These are phyloP conservation scores for Erythrobasidium hasegawianum DNA, from an alignment of 1,284 basidiomycete species.

Conservation along the genomic window DNA sequence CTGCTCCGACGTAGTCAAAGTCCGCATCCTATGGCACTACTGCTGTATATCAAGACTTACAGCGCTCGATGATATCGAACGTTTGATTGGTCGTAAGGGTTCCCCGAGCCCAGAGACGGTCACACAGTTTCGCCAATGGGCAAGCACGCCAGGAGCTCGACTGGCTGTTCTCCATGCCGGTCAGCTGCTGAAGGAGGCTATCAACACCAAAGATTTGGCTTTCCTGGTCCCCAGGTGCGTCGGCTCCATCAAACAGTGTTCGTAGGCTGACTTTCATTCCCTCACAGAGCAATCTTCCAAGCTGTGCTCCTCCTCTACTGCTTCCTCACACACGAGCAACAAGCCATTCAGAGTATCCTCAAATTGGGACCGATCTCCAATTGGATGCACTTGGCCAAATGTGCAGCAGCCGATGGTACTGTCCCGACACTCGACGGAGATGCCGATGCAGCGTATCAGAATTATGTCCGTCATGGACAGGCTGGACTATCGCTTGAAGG, in stretches of 20 bases:
- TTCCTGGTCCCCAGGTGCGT: conserved; percentile 18
- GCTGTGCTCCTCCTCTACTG: conserved; percentile 11
- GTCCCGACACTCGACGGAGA: too few species aligned
- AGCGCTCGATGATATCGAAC: conserved; percentile 11
- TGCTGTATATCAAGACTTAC: conserved; percentile 13
- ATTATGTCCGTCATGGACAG: too few species aligned
- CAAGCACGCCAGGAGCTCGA: conserved; percentile 9
- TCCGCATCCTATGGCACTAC: conserved; percentile 23
- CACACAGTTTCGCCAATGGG: conserved; percentile 5
- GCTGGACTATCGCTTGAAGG: neutral
- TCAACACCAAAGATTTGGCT: conserved; percentile 11
- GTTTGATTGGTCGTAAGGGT: conserved; percentile 10
- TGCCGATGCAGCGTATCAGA: too few species aligned
- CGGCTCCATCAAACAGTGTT: too few species aligned
- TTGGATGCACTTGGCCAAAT: conserved; percentile 9
- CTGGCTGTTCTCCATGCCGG: conserved; percentile 13
- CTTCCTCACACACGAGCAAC: conserved; percentile 7
- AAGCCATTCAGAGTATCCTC: neutral
- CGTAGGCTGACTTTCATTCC: too few species aligned
- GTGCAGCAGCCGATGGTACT: too few species aligned
- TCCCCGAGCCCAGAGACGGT: neutral
- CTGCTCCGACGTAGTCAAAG: neutral
- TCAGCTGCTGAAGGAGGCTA: conserved; percentile 12
- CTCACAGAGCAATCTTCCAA: conserved; percentile 20
- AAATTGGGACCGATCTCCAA: conserved; percentile 6